Conservation (phyloP, 192 early-diverging fungal species). For the Backusella macrospora region DNA sequence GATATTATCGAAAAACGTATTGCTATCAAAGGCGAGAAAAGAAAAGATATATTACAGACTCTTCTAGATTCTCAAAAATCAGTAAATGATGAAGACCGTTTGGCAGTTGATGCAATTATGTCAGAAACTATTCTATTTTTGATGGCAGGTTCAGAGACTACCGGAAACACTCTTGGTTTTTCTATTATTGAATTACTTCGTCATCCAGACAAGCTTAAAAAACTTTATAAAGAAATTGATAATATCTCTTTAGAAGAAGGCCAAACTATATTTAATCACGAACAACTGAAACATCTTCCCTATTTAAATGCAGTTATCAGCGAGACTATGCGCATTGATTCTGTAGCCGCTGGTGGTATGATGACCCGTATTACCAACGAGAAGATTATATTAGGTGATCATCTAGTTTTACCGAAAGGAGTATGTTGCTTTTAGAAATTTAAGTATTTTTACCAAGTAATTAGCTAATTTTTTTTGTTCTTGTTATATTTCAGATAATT, state of each 20-base stretch:
- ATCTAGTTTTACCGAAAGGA: slow-evolving; percentile 48
- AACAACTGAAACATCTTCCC: slow-evolving; percentile 46
- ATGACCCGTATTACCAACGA: slow-evolving; percentile 38
- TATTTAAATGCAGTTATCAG: slow-evolving; percentile 57
- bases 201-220: slow-evolving; percentile 1
- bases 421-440: slow-evolving; percentile 16
- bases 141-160: slow-evolving; percentile 41
- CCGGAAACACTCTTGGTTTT: slow-evolving; percentile 37
- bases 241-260: neutral
- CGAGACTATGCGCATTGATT: slow-evolving; percentile 51
- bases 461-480: too few species aligned
- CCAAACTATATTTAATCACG: slow-evolving; percentile 24
- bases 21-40: neutral
- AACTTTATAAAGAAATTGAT: slow-evolving; percentile 34
- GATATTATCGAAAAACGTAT: slow-evolving; percentile 27
- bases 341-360: slow-evolving; percentile 44
- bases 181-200: slow-evolving; percentile 35
- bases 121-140: slow-evolving; percentile 44
- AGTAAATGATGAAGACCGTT: slow-evolving; percentile 36
- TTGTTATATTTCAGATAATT: slow-evolving; percentile 10
- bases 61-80: slow-evolving; percentile 46
- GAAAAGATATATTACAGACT: slow-evolving; percentile 51
- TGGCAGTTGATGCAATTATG: slow-evolving; percentile 45
- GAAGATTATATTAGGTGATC: slow-evolving; percentile 43
- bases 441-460: neutral